Evolutionary conservation across 2,329 filamentous ascomycete genomes (phyloP).

Genomic region (Aspergillus neoniger): DNA sequence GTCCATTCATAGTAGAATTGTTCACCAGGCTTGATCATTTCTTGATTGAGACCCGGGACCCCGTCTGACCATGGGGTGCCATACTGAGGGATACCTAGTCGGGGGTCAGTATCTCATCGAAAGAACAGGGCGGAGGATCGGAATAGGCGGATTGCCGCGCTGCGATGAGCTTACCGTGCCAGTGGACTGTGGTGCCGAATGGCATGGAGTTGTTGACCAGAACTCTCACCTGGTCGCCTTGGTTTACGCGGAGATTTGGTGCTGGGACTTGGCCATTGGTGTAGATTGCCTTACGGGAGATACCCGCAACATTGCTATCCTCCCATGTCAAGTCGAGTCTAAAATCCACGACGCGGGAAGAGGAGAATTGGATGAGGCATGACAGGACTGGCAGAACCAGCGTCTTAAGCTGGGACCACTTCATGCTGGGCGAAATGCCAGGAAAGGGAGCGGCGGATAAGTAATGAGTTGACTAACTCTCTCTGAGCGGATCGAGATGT

Average conservation of each 20-base stretch:
- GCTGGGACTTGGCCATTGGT: slow-evolving; percentile 39
- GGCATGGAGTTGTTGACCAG: slow-evolving; percentile 35
- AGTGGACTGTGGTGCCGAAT: slow-evolving; percentile 36
- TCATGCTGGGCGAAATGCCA: slow-evolving; percentile 1
- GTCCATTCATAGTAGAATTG: slow-evolving; percentile 56
- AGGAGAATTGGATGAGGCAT: not conserved
- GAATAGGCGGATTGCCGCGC: not conserved
- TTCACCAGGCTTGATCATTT: slow-evolving; percentile 52
- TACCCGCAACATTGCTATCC: slow-evolving; percentile 35
- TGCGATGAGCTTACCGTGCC: slow-evolving; percentile 30
- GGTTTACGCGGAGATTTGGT: slow-evolving; percentile 29
- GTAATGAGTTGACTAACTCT: not conserved
- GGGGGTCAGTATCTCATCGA: not conserved
- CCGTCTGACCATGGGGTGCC: slow-evolving; percentile 62
- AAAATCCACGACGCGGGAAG: not conserved
- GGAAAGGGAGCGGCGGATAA: not conserved
- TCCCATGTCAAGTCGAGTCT: slow-evolving; percentile 36
- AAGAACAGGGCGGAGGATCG: not conserved
- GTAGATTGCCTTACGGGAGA: slow-evolving; percentile 34
- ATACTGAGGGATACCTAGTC: slow-evolving; percentile 38
- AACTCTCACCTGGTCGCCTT: slow-evolving; percentile 35
- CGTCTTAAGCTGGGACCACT: not conserved
- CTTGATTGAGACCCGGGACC: slow-evolving; percentile 58
- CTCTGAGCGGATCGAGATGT: not conserved
- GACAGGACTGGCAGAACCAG: not conserved